A percentile compares a stretch with the other conserved stretches of the same genome.
These are phyloP conservation scores for Sarcodon sp. DNA, from an alignment of 768 basidiomycete genomes.

Conservation along the genomic window DNA sequence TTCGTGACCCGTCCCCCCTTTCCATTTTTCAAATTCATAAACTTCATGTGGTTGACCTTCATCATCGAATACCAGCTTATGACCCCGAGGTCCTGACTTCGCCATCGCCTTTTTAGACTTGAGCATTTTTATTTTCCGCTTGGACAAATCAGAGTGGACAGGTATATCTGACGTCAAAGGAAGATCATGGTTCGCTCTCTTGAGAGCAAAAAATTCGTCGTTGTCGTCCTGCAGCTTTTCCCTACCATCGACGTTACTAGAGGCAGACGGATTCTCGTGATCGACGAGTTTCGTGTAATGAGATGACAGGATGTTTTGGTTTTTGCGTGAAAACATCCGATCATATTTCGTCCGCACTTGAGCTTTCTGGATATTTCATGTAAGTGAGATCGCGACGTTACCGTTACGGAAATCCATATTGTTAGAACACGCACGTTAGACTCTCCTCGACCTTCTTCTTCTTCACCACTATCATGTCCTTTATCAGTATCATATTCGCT, in stretches of 20 bases:
- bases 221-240: constrained; percentile 28
- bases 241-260: constrained; percentile 18
- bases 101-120: constrained; percentile 61
- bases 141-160: constrained; percentile 46
- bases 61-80: constrained; percentile 85
- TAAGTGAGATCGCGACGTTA: neutral
- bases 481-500: constrained; percentile 14
- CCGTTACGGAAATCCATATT: neutral
- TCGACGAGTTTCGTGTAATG: constrained; percentile 87
- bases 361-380: constrained; percentile 14
- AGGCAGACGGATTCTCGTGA: constrained; percentile 17
- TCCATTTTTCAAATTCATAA: constrained; percentile 71
- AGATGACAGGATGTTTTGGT: constrained; percentile 82
- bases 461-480: constrained; percentile 17
- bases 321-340: constrained; percentile 94
- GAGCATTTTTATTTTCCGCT: constrained; percentile 71
- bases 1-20: constrained; percentile 43
- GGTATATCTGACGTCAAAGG: constrained; percentile 18
- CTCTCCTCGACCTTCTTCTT: constrained; percentile 13
- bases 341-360: constrained; percentile 87
- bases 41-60: constrained; percentile 69
- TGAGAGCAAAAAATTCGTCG: constrained; percentile 90
- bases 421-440: constrained; percentile 25
- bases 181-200: constrained; percentile 81
- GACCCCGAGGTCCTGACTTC: constrained; percentile 42